Percentiles rank a stretch among this genome's conserved stretches.
phyloP scores from a whole-genome alignment of 495 filamentous ascomycete genomes.

The Chaetomium fimeti region DNA sequence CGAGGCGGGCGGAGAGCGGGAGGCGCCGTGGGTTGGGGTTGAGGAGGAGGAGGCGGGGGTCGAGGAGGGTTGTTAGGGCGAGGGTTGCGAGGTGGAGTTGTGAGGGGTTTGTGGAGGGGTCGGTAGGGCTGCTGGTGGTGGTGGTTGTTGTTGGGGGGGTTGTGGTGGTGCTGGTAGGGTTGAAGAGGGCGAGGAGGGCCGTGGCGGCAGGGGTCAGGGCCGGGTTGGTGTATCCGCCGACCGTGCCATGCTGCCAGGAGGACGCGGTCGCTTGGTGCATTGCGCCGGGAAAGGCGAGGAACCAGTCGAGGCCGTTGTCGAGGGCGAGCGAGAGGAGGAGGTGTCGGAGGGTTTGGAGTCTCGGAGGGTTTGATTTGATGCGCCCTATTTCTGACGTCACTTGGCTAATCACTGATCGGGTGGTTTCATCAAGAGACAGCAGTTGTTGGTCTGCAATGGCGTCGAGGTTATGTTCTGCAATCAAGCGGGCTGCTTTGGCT shows the following conservation, averaged over 20 bases:
- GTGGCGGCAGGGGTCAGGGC: slow-evolving; percentile 8
- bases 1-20: not conserved
- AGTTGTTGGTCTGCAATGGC: not conserved
- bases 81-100: not conserved
- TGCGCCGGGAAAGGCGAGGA: slow-evolving; percentile 18
- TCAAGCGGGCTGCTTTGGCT: slow-evolving; percentile 2
- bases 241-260: slow-evolving; percentile 10
- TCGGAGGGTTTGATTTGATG: not conserved
- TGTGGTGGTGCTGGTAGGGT: not conserved
- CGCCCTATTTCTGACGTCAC: not conserved
- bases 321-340: slow-evolving; percentile 18
- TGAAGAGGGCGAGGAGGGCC: slow-evolving; percentile 20
- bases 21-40: slow-evolving; percentile 12
- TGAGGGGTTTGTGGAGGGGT: not conserved
- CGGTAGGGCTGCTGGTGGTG: no score
- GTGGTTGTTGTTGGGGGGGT: no score
- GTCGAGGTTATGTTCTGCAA: slow-evolving; percentile 15
- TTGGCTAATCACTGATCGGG: not conserved
- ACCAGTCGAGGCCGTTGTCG: slow-evolving; percentile 29
- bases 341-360: not conserved
- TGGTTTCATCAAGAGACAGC: not conserved
- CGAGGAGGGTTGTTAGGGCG: slow-evolving; percentile 22
- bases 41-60: slow-evolving; percentile 24
- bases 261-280: slow-evolving; percentile 12
- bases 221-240: slow-evolving; percentile 1